phyloP scores from a whole-genome alignment of 2,329 filamentous ascomycete species.

The Colletotrichum tamarilloi region DNA sequence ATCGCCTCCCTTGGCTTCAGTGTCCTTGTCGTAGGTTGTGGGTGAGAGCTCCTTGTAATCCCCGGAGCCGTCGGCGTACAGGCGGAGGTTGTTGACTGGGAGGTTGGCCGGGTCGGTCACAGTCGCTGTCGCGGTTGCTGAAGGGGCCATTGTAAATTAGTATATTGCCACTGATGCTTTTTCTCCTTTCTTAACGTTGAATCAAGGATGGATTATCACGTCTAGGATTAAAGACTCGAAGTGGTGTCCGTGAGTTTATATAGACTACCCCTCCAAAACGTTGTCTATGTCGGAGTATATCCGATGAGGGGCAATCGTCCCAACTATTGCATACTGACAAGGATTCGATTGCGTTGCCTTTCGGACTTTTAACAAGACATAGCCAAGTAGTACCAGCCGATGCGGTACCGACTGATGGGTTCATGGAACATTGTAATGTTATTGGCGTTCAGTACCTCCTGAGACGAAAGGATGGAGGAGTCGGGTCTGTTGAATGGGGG shows the following conservation, averaged over 20 bases:
- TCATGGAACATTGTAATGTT: not conserved
- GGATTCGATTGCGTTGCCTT: slow-evolving; percentile 58
- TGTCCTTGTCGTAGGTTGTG: slow-evolving; percentile 41
- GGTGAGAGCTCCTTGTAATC: slow-evolving; percentile 45
- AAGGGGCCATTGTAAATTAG: slow-evolving; percentile 45
- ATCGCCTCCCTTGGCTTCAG: slow-evolving; percentile 40
- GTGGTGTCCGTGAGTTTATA: slow-evolving; percentile 17
- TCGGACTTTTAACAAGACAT: not conserved
- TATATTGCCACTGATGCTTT: not conserved
- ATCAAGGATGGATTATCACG: not conserved
- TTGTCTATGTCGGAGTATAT: slow-evolving; percentile 4
- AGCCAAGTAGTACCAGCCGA: not conserved
- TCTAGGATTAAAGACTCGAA: not conserved
- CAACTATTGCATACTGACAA: slow-evolving; percentile 53
- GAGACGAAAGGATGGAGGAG: slow-evolving; percentile 6
- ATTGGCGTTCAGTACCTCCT: slow-evolving; percentile 14
- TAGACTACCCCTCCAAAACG: slow-evolving; percentile 20
- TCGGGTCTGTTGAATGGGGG: not conserved
- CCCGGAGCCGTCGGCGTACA: slow-evolving; percentile 46
- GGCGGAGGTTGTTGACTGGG: slow-evolving; percentile 42
- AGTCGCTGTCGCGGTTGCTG: slow-evolving; percentile 45
- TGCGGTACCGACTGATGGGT: slow-evolving; percentile 12
- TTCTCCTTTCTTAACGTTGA: not conserved
- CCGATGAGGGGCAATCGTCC: slow-evolving; percentile 22
- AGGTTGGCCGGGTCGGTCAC: slow-evolving; percentile 35